Evolutionary conservation across 768 basidiomycete genomes (phyloP), one percentile per base, ranked within the genome.

Genomic region (Phylloporus arenicola): DNA sequence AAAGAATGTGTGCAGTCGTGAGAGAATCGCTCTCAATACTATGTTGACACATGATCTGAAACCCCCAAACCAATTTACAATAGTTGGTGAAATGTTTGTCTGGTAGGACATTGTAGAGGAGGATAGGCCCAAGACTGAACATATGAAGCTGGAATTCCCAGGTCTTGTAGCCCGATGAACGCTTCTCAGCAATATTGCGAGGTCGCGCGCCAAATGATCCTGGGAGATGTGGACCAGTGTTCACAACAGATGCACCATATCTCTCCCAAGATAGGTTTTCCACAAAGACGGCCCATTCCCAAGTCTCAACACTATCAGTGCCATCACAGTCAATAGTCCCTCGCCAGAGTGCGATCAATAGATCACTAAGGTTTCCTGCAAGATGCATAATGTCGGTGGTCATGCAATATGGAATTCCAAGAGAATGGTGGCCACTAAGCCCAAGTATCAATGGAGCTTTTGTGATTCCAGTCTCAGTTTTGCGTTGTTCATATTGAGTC

Each of bases 381-480:
- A 72, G 59, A 52, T 77, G 73, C 75, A 79, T 79, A 0, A 68
- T 16, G 50, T 79, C 75, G 1, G 67, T 60, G 0, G 61, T 51
- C 55, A 76, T 77, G 22, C 61, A 64, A 0, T 40, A 27, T 0
- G 75, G 75, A 4, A 74, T 46, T 0, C 60, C 57, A 8, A 75
- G 62, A 0, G 46, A 62, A 3, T 27, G 43, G 0, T 40, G 20
- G 0, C 40, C 38, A 0, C 43, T 17, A 10, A 79, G 57, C 0
- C 71, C 72, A 13, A 58, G 57, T 19, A 78, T 64, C 10, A 78
- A 60, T 2, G 58, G 68, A 0, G 70, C 68, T 33, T 70, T 71
- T 0, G 44, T 58, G 6, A 76, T 58, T 0, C 74, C 73, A 2
- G 70, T 74, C 7, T 60, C 55, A 0, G 63, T 57, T 0, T 71